These are phyloP conservation scores for Eucalyptus erythrocorys DNA, from an alignment of 345 rosid genomes.

Conservation along the genomic window DNA sequence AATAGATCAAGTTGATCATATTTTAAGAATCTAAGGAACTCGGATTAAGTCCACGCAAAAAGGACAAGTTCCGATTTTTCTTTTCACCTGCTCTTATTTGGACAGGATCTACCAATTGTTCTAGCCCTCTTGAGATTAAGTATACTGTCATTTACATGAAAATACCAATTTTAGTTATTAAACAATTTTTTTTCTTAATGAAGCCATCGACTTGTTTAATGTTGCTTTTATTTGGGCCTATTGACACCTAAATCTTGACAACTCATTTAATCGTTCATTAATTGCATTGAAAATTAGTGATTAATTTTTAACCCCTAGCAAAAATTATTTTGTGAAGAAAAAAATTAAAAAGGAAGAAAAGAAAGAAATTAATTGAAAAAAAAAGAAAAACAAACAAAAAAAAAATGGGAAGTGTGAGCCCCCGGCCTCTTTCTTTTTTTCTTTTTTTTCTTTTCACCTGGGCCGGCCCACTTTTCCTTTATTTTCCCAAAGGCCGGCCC, in stretches of 20 bases:
- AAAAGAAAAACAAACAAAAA: no score
- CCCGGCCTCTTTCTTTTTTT: no score
- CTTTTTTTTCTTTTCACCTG: no score
- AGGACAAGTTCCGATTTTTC: not conserved
- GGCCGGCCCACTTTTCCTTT: no score
- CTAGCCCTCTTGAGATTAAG: not conserved
- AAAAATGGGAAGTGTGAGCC: no score
- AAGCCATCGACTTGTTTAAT: not conserved
- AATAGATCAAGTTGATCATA: not conserved
- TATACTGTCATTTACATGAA: not conserved
- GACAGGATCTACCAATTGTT: not conserved
- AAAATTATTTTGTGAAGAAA: no score
- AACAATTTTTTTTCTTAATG: not conserved
- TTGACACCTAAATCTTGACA: no score
- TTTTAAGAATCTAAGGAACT: not conserved
- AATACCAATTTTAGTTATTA: not conserved
- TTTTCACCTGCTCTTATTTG: not conserved
- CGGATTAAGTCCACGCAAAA: accelerated
- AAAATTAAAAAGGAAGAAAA: no score
- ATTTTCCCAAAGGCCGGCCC: no score
- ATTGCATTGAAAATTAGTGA: accelerated
- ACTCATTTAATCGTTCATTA: no score
- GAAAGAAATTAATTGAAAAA: no score
- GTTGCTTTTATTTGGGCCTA: not conserved
- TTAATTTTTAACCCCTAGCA: no score